Conservation (phyloP, 2,329 filamentous ascomycete genomes). For the Amesomyces nigricolor region DNA sequence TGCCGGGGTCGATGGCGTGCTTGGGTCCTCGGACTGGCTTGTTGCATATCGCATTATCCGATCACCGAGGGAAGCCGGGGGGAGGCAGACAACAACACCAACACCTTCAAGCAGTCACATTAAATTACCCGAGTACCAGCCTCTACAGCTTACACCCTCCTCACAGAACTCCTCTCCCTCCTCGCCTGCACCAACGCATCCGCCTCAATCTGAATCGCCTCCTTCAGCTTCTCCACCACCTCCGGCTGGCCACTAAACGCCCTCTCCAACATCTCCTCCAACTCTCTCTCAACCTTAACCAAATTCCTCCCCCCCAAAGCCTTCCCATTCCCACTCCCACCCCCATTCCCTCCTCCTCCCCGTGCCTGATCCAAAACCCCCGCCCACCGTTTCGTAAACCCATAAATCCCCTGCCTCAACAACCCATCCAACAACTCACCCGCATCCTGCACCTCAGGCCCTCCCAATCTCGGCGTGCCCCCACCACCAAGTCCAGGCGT, state of each 20-base stretch:
- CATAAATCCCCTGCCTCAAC: conserved; percentile 56
- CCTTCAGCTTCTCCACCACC: conserved; percentile 54
- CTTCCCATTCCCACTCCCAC: conserved; percentile 32
- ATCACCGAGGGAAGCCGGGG: neutral
- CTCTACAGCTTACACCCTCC: conserved; percentile 8
- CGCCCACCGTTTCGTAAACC: conserved; percentile 57
- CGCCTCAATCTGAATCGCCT: conserved; percentile 54
- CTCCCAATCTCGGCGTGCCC: conserved; percentile 11
- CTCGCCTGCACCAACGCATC: conserved; percentile 38
- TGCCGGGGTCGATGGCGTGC: conserved; percentile 14
- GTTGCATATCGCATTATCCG: conserved; percentile 11
- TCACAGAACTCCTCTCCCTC: conserved; percentile 12
- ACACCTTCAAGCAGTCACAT: neutral
- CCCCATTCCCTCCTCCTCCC: conserved; percentile 19
- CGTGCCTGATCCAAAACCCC: conserved; percentile 44
- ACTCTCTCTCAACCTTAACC: conserved; percentile 49
- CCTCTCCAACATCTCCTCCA: conserved; percentile 50
- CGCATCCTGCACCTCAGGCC: conserved; percentile 46
- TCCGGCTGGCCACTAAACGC: conserved; percentile 57
- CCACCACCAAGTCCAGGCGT: conserved; percentile 14
- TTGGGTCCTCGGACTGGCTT: neutral
- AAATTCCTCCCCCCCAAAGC: conserved; percentile 43
- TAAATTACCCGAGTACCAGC: neutral
- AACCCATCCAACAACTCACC: conserved; percentile 60
- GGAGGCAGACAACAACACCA: neutral